These are phyloP conservation scores for Globisporangium okanoganense DNA, from an alignment of 352 stramenopile species.

Conservation along the genomic window DNA sequence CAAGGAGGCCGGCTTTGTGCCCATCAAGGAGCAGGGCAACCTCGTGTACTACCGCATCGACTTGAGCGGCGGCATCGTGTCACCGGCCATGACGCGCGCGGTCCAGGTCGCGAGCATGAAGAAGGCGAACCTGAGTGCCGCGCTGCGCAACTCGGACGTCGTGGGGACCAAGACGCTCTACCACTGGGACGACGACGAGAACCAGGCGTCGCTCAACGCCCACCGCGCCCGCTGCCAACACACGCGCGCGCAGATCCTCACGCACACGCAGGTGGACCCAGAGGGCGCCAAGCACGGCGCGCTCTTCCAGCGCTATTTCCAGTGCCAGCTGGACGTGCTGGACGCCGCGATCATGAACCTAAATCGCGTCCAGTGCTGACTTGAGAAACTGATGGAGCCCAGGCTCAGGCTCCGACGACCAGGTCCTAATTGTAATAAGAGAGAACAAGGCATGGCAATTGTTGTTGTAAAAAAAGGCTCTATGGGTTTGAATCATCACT, in stretches of 20 bases:
- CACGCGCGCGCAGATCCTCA: slow-evolving; percentile 8
- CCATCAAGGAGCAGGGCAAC: slow-evolving; percentile 14
- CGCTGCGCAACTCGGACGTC: slow-evolving; percentile 19
- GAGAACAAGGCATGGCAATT: neutral
- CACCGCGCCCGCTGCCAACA: slow-evolving; percentile 13
- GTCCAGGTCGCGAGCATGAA: slow-evolving; percentile 29
- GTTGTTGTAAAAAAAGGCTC: slow-evolving; percentile 2
- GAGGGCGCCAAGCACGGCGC: slow-evolving; percentile 10
- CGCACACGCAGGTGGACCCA: slow-evolving; percentile 10
- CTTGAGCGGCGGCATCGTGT: slow-evolving; percentile 19
- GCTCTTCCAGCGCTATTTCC: slow-evolving; percentile 20
- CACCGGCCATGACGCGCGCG: slow-evolving; percentile 24
- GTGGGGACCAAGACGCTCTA: slow-evolving; percentile 23
- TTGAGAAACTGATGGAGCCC: too few species aligned
- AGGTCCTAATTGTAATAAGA: neutral
- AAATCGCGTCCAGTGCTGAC: slow-evolving; percentile 13
- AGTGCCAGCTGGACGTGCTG: slow-evolving; percentile 19
- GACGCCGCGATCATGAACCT: slow-evolving; percentile 15
- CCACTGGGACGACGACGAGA: slow-evolving; percentile 22
- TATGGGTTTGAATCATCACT: neutral
- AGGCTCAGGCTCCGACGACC: neutral
- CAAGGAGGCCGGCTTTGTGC: slow-evolving; percentile 29
- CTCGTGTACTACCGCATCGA: slow-evolving; percentile 24
- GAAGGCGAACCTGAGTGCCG: slow-evolving; percentile 30
- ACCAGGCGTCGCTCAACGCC: slow-evolving; percentile 11